phyloP scores from a whole-genome alignment of 331 rosid genomes.

The Quercus tomentella region DNA sequence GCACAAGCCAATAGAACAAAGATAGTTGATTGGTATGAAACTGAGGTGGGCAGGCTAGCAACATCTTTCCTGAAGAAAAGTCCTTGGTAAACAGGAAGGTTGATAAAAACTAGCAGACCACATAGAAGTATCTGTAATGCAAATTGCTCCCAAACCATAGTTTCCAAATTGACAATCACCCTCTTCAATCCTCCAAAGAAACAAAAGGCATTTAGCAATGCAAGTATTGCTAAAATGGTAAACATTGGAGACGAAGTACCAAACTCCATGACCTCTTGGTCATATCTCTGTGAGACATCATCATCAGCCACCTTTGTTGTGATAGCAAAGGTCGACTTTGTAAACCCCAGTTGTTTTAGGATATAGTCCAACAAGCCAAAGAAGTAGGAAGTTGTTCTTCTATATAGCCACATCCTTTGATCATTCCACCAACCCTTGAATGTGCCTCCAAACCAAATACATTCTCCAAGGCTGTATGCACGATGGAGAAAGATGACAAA shows the following conservation, averaged over 20 bases:
- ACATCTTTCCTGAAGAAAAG: constrained; percentile 5
- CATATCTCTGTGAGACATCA: constrained; percentile 14
- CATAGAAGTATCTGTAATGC: constrained; percentile 2
- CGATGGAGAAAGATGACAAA: constrained; percentile 41
- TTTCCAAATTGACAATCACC: not conserved
- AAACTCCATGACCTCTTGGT: constrained; percentile 57
- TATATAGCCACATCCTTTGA: constrained; percentile 22
- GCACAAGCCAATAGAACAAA: constrained; percentile 6
- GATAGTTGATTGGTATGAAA: not conserved
- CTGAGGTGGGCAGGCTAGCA: constrained; percentile 2
- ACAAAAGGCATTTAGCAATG: constrained; percentile 1
- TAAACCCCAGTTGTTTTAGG: not conserved
- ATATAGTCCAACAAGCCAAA: constrained; percentile 15
- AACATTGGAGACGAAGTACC: constrained; percentile 68
- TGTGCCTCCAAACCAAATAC: constrained; percentile 53
- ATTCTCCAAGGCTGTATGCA: constrained; percentile 40
- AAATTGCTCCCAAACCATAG: not conserved
- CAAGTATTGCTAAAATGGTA: constrained; percentile 20
- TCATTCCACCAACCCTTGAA: constrained; percentile 71
- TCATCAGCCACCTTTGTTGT: not conserved
- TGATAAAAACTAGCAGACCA: constrained; percentile 1
- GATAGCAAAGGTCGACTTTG: not conserved
- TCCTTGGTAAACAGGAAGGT: constrained; percentile 13
- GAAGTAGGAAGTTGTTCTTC: constrained; percentile 17
- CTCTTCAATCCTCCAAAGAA: constrained; percentile 2